phyloP scores from a whole-genome alignment of 2,329 filamentous ascomycete species.

The Passalora sequoiae region DNA sequence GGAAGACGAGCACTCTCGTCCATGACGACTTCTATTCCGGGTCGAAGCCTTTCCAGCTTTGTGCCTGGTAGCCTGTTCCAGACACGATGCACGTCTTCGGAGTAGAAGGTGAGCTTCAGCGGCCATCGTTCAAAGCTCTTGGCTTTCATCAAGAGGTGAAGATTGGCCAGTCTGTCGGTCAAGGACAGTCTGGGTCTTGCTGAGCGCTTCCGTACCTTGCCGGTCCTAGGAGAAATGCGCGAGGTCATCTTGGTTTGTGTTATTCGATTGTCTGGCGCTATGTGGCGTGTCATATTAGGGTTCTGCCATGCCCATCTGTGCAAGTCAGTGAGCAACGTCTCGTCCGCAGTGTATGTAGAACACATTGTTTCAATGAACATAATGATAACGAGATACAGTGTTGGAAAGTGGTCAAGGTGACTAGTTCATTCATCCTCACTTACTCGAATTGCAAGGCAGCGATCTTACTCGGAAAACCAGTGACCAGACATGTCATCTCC shows the following conservation, averaged over 20 bases:
- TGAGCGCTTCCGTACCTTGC: constrained; percentile 45
- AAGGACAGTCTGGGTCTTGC: constrained; percentile 57
- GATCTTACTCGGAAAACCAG: constrained; percentile 80
- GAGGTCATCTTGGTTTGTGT: constrained; percentile 40
- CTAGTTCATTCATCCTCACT: too few species aligned
- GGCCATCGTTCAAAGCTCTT: constrained; percentile 81
- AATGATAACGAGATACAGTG: too few species aligned
- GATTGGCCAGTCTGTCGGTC: constrained; percentile 66
- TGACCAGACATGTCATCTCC: constrained; percentile 83
- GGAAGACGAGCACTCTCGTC: constrained; percentile 15
- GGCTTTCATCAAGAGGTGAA: constrained; percentile 74
- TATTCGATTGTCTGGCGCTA: constrained; percentile 60
- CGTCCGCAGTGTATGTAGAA: too few species aligned
- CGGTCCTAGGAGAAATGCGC: constrained; percentile 35
- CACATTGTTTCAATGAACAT: too few species aligned
- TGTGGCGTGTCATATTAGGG: constrained; percentile 73
- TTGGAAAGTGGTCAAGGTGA: too few species aligned
- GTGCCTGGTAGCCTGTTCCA: constrained; percentile 61
- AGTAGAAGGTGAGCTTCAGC: constrained; percentile 73
- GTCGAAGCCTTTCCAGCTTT: constrained; percentile 45
- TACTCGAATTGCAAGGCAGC: constrained; percentile 93
- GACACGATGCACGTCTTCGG: constrained; percentile 58
- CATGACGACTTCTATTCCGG: constrained; percentile 44
- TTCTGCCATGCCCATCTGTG: constrained; percentile 87
- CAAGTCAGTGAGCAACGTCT: background rate